These are phyloP conservation scores for Murraya koenigii DNA, from an alignment of 345 rosid species.

Conservation along the genomic window DNA sequence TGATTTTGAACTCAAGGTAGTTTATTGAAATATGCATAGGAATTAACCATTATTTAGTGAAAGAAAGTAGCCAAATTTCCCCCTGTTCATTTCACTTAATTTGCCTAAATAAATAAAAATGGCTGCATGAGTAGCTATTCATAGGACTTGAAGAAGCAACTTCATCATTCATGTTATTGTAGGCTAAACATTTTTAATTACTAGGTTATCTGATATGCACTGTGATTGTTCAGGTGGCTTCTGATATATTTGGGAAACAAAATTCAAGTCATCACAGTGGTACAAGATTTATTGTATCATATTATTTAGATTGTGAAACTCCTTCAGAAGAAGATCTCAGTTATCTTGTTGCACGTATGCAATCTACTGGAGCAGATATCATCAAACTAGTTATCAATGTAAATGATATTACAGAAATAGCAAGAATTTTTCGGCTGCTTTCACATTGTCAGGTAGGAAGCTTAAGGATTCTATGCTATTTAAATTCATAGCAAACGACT, in stretches of 20 bases:
- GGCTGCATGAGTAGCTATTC: neutral
- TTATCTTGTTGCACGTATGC: constrained; percentile 35
- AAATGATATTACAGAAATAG: constrained; percentile 45
- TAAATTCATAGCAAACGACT: neutral
- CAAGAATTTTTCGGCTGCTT: constrained; percentile 41
- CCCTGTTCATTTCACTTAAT: neutral
- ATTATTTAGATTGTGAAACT: constrained; percentile 29
- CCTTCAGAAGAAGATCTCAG: constrained; percentile 41
- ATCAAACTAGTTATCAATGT: constrained; percentile 39
- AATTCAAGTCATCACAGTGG: constrained; percentile 17
- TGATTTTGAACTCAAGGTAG: constrained; percentile 58
- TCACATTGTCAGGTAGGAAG: constrained; percentile 35
- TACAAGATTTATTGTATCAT: constrained; percentile 47
- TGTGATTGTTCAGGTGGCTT: constrained; percentile 42
- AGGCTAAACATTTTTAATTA: neutral
- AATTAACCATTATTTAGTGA: neutral
- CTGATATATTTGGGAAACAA: constrained; percentile 29
- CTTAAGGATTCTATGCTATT: neutral
- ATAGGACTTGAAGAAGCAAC: neutral
- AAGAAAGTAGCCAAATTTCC: neutral
- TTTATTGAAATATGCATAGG: neutral
- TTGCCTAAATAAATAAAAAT: neutral
- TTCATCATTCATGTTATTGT: neutral
- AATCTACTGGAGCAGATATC: constrained; percentile 48
- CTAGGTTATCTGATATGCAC: constrained; percentile 6